Percentiles rank a stretch among this genome's conserved stretches.
Conservation (phyloP, 371 early-diverging fungal species). For the Mucor lusitanicus region DNA sequence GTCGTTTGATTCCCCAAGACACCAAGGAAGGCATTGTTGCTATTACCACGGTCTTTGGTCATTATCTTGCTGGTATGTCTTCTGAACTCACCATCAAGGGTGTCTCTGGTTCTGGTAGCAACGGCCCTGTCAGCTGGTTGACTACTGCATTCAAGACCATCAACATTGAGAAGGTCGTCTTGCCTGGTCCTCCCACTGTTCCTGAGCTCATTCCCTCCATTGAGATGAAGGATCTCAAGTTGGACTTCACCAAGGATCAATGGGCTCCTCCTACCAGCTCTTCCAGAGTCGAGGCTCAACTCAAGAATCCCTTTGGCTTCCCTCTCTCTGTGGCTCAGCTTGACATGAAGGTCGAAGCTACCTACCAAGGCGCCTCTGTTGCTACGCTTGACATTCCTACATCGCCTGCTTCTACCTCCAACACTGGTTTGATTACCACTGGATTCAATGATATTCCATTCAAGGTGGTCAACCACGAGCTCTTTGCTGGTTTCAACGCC, state of each 20-base stretch:
- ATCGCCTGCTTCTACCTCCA: conserved; percentile 45
- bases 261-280: conserved; percentile 54
- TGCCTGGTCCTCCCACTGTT: conserved; percentile 41
- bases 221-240: conserved; percentile 47
- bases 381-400: conserved; percentile 54
- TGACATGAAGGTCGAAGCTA: conserved; percentile 46
- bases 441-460: conserved; percentile 53
- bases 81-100: conserved; percentile 48
- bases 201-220: conserved; percentile 46
- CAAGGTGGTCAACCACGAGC: conserved; percentile 31
- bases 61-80: conserved; percentile 46
- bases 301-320: conserved; percentile 62
- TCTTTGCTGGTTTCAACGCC: conserved; percentile 51
- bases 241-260: conserved; percentile 56
- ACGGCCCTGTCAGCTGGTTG: conserved; percentile 58
- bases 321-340: conserved; percentile 52
- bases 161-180: conserved; percentile 46
- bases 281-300: conserved; percentile 47
- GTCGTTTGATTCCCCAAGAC: conserved; percentile 54
- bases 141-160: conserved; percentile 54
- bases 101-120: conserved; percentile 50
- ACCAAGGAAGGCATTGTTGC: conserved; percentile 48
- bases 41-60: conserved; percentile 52
- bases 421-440: conserved; percentile 44
- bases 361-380: conserved; percentile 30